phyloP scores from a whole-genome alignment of 257 asterid genomes.

The Forsythia suspensa region DNA sequence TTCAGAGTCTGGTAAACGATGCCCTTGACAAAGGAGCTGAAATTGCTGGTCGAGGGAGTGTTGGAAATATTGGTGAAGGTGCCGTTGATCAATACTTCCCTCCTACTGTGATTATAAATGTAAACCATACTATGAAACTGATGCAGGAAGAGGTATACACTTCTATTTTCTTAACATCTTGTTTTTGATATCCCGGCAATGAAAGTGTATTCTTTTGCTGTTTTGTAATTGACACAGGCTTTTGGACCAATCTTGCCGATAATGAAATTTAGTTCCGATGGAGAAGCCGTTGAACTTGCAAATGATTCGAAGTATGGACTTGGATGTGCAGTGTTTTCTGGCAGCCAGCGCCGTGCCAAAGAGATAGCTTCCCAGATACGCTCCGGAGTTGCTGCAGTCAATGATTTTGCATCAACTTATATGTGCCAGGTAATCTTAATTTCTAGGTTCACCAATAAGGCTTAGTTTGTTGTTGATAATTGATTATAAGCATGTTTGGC shows the following conservation, averaged over 20 bases:
- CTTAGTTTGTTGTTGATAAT: neutral
- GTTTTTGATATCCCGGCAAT: conserved; percentile 18
- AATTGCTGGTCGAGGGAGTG: conserved; percentile 89
- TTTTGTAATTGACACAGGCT: conserved; percentile 54
- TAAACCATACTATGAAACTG: conserved; percentile 86
- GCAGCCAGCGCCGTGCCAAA: conserved; percentile 85
- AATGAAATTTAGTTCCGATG: conserved; percentile 89
- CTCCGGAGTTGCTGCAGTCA: conserved; percentile 88
- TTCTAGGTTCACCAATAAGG: neutral
- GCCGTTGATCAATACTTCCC: conserved; percentile 98
- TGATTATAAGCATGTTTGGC: neutral
- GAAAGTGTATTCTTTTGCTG: conserved; percentile 11
- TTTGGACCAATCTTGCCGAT: conserved; percentile 98
- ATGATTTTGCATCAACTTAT: conserved; percentile 89
- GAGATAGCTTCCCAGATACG: conserved; percentile 76
- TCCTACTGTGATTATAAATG: conserved; percentile 86
- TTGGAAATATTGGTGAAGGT: conserved; percentile 94
- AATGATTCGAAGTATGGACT: conserved; percentile 95
- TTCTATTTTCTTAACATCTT: neutral
- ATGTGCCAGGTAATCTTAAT: conserved; percentile 86
- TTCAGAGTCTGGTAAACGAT: conserved; percentile 81
- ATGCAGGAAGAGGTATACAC: conserved; percentile 94
- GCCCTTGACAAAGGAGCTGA: conserved; percentile 92
- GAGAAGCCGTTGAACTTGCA: conserved; percentile 82
- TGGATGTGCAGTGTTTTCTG: conserved; percentile 98